Conservation (phyloP, 192 early-diverging fungal species). For the Coemansia sp. region DNA sequence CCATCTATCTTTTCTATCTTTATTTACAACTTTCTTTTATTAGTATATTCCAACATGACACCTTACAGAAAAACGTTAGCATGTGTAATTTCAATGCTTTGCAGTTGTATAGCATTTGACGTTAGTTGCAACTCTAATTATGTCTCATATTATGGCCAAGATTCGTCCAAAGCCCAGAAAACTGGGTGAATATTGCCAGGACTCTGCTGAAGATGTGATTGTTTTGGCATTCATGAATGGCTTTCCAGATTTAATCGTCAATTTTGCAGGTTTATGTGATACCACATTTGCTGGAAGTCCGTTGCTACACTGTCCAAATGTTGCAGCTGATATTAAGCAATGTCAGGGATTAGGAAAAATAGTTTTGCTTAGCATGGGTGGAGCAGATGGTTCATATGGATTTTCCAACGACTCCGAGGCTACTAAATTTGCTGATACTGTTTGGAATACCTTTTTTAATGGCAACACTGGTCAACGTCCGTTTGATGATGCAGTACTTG, state of each 20-base stretch:
- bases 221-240: neutral
- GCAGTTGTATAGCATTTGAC: neutral
- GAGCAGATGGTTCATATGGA: slow-evolving; percentile 62
- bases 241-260: neutral
- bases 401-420: slow-evolving; percentile 27
- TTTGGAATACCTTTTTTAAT: slow-evolving; percentile 64
- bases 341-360: slow-evolving; percentile 67
- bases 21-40: too few species aligned
- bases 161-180: neutral
- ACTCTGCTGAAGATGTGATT: neutral
- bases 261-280: neutral
- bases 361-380: slow-evolving; percentile 65
- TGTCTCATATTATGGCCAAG: slow-evolving; percentile 1
- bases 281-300: slow-evolving; percentile 21
- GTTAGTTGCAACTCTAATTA: neutral
- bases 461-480: slow-evolving; percentile 58
- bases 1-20: too few species aligned
- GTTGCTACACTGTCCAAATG: slow-evolving; percentile 59
- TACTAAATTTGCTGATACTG: slow-evolving; percentile 56
- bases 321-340: slow-evolving; percentile 62
- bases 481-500: slow-evolving; percentile 61
- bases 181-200: neutral
- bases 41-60: neutral
- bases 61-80: neutral
- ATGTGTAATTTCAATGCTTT: neutral